Evolutionary conservation across 108 stramenopile genomes (phyloP), one percentile per base, ranked within the genome.

Genomic region (Cylindrotheca fusiformis): DNA sequence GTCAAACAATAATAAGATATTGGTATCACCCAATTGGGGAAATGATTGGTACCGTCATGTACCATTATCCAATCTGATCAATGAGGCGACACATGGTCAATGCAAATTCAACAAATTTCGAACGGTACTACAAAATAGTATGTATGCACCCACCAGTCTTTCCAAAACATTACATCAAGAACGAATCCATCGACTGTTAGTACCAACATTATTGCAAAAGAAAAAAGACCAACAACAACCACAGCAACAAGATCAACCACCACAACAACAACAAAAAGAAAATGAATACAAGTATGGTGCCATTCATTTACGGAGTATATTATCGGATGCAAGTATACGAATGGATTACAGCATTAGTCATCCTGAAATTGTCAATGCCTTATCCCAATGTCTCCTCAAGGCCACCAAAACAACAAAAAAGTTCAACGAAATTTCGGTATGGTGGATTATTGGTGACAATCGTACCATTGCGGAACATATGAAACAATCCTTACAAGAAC

Each of bases 11-110:
- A 48, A 51, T 0, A 63, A 28, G n/a, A 26, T 63, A 19, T 22
- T 63, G 1, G 25, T 68, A 2, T 55, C 53, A 20, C 67, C 67
- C 48, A 60, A 59, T 47, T 68, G 45, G 44, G 67, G 67, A 10
- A 60, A 49, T 46, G 36, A 57, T 17, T 68, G 67, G 67, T 36
- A 21, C 20, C 31, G 44, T 17, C 31, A 59, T 41, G 18, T 59
- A 3, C 19, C 32, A 17, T 26, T 45, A 20, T 22, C 54, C 1
- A 18, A 2, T 0, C 23, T 18, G 21, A 26, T 17, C 12, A 2
- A 10, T 47, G 46, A 3, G 23, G 29, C 2, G 0, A 33, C 36
- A 41, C 6, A 41, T 41, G 36, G 36, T n/a, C 29, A 17, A 17
- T 59, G 58, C 32, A 29, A 26, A 10, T n/a, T 59, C 14, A 21